Percentiles rank a stretch among this genome's conserved stretches.
Evolutionary conservation across 2,329 filamentous ascomycete species (phyloP).

Genomic region (Fonsecaea nubica): DNA sequence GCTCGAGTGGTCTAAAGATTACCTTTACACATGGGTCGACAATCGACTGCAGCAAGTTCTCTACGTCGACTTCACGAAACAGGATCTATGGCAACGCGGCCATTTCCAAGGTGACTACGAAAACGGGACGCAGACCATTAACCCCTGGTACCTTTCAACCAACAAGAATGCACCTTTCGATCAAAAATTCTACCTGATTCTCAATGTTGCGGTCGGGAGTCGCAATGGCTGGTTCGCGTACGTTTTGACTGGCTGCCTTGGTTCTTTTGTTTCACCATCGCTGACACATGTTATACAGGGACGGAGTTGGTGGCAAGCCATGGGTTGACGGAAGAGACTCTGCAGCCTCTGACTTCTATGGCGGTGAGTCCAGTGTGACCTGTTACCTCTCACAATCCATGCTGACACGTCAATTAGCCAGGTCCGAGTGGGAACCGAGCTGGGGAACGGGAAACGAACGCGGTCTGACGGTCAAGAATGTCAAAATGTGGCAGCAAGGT

Average conservation of each 20-base stretch:
- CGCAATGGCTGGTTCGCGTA: conserved; percentile 57
- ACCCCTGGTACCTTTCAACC: conserved; percentile 54
- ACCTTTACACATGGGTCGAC: conserved; percentile 62
- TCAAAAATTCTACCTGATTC: conserved; percentile 59
- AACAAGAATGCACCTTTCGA: conserved; percentile 60
- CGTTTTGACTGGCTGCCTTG: conserved; percentile 12
- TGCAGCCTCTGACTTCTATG: conserved; percentile 47
- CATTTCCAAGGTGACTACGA: conserved; percentile 50
- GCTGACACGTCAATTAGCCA: conserved; percentile 17
- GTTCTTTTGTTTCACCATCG: conserved; percentile 13
- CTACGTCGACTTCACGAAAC: conserved; percentile 39
- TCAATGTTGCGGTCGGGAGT: conserved; percentile 60
- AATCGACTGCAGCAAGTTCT: conserved; percentile 38
- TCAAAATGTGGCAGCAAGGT: conserved; percentile 54
- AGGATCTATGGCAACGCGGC: conserved; percentile 47
- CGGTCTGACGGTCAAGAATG: conserved; percentile 56
- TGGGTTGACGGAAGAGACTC: conserved; percentile 38
- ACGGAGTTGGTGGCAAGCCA: conserved; percentile 47
- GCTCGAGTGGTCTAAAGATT: conserved; percentile 60
- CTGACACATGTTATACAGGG: conserved; percentile 38
- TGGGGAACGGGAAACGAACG: conserved; percentile 54
- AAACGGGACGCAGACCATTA: conserved; percentile 51
- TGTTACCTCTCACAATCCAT: not conserved
- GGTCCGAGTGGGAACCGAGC: conserved; percentile 54
- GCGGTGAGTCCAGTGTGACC: conserved; percentile 29